A percentile compares a stretch with the other conserved stretches of the same genome.
Evolutionary conservation across 1,139 yeast species (phyloP).

Genomic region (Geotrichum fermentans): DNA sequence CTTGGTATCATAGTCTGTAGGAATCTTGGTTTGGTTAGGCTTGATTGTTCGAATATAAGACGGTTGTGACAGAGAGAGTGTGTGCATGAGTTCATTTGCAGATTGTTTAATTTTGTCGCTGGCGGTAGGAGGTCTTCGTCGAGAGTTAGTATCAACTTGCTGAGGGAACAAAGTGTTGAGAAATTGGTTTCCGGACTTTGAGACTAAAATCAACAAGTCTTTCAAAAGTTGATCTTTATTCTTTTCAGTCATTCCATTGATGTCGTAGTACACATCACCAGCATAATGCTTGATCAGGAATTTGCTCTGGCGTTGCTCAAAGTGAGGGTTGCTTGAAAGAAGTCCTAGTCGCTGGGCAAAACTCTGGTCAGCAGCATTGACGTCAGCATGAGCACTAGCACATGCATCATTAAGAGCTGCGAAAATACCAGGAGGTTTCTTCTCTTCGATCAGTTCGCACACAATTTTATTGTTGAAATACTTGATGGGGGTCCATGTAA

Average conservation of each 20-base stretch:
- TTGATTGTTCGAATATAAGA: constrained; percentile 96
- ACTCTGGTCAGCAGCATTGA: constrained; percentile 93
- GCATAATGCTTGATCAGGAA: constrained; percentile 95
- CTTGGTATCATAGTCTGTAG: constrained; percentile 79
- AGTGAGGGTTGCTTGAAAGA: constrained; percentile 78
- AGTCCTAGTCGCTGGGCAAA: constrained; percentile 87
- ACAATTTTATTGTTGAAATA: constrained; percentile 94
- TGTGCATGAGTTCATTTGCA: constrained; percentile 86
- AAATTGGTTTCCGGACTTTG: constrained; percentile 66
- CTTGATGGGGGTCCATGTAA: constrained; percentile 95
- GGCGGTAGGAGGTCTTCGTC: constrained; percentile 81
- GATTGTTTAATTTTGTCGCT: constrained; percentile 89
- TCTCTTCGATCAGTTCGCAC: constrained; percentile 91
- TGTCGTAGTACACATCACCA: constrained; percentile 94
- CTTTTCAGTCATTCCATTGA: constrained; percentile 89
- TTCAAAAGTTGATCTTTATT: constrained; percentile 92
- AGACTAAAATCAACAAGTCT: constrained; percentile 74
- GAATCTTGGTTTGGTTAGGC: constrained; percentile 90
- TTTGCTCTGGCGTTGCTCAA: constrained; percentile 82
- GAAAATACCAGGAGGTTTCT: constrained; percentile 93
- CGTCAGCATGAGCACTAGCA: constrained; percentile 98
- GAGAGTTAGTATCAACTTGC: constrained; percentile 59
- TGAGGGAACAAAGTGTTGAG: constrained; percentile 70
- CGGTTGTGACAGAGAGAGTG: constrained; percentile 84
- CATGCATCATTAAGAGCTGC: constrained; percentile 95